Base-by-base conservation (phyloP, 2,329 filamentous ascomycete genomes). In the Elsinoe fawcettii region DNA sequence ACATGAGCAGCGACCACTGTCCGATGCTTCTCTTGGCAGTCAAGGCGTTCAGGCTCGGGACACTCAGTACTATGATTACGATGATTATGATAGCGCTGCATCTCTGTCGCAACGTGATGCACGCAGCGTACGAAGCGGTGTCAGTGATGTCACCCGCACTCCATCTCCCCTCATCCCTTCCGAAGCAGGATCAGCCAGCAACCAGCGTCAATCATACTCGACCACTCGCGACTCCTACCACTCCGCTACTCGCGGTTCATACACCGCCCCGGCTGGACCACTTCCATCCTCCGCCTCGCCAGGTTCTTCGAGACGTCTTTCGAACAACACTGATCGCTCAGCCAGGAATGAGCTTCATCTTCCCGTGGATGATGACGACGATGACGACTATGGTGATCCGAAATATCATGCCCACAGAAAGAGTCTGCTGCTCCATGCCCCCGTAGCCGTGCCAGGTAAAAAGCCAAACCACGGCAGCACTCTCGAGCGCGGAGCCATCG, bases 341-440 rank as follows among this genome's bases (percentile, higher is more conserved):
- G 44, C 27, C 2, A 11, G n/a, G 2, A 74, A 75, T 27, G 85
- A 82, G 65, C 32, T 53, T 7, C 58, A 60, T 12, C 32, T 56
- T n/a, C 32, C 25, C 1, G 6, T 41, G 12, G 22, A 51, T n/a
- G 36, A 27, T 5, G 56, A 58, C 14, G 64, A 58, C 27, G 27
- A 30, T 30, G 56, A 55, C 22, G 44, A 60, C 36, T 68, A 74
- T 61, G 75, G 78, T 39, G 86, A 90, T 63, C 86, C 87, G 47
- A 91, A 91, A 70, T 91, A 91, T 70, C 85, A 87, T 70, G 87
- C 86, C 57, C 86, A 91, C 69, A 84, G 88, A 63, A 88, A 91
- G 72, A 90, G 87, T 23, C 70, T 91, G 57, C 89, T 90, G 65
- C 74, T 92, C 37, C 83, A 90, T 67, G 88, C 92, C 70, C 88